A percentile compares a stretch with the other conserved stretches of the same genome.
Conservation (phyloP, 148 eudicot genomes). For the Euryodendron excelsum region DNA sequence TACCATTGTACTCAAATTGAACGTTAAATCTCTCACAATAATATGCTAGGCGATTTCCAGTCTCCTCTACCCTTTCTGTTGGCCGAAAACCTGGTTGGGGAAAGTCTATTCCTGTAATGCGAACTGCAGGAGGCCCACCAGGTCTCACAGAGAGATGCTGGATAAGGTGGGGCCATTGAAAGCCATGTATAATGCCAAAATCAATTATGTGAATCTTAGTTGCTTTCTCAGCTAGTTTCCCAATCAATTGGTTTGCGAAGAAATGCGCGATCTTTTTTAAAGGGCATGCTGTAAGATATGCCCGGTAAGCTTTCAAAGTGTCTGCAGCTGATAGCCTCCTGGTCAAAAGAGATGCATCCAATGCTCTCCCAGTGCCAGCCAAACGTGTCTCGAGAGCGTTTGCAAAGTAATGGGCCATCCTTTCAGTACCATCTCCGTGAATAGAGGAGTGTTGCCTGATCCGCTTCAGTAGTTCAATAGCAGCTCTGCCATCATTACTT, state of each 20-base stretch:
- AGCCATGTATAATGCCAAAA: constrained; percentile 45
- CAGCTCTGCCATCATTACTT: constrained; percentile 30
- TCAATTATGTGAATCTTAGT: constrained; percentile 43
- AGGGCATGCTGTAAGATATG: constrained; percentile 31
- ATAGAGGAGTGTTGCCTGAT: constrained; percentile 36
- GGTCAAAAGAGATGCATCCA: constrained; percentile 20
- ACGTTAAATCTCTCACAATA: constrained; percentile 40
- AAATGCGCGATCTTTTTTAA: constrained; percentile 27
- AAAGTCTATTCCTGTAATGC: constrained; percentile 40
- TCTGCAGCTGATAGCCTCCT: constrained; percentile 30
- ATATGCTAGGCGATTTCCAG: constrained; percentile 38
- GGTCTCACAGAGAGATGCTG: constrained; percentile 34
- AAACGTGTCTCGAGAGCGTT: constrained; percentile 50
- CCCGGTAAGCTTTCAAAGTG: constrained; percentile 23
- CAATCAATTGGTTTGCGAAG: constrained; percentile 38
- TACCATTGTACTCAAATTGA: constrained; percentile 39
- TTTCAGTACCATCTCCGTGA: constrained; percentile 38
- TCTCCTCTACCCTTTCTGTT: constrained; percentile 36
- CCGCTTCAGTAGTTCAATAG: constrained; percentile 38
- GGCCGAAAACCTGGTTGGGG: constrained; percentile 43
- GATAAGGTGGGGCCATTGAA: constrained; percentile 47
- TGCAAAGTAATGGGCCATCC: constrained; percentile 47
- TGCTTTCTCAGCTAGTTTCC: constrained; percentile 37
- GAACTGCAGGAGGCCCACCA: constrained; percentile 34
- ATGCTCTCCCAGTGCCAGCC: constrained; percentile 38